Percentiles rank a stretch among this genome's conserved stretches.
phyloP scores from a whole-genome alignment of 2,329 filamentous ascomycete species.

The Calonectria honghensis region DNA sequence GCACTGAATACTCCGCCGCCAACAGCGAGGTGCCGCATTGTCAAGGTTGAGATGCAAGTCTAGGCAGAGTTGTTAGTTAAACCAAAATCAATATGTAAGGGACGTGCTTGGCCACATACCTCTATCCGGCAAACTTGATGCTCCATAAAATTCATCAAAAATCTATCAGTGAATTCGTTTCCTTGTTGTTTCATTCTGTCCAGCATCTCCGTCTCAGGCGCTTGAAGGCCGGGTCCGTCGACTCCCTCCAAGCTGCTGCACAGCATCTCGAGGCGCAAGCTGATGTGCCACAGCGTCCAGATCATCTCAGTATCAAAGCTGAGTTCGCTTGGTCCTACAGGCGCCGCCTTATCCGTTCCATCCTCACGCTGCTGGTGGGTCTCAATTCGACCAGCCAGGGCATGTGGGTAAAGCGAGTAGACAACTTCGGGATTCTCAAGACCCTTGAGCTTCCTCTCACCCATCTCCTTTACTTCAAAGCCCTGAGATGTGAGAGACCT shows the following conservation, averaged over 20 bases:
- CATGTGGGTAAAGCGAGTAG: constrained; percentile 95
- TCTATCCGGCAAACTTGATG: constrained; percentile 97
- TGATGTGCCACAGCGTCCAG: constrained; percentile 93
- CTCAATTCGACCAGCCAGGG: constrained; percentile 86
- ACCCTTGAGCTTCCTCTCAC: constrained; percentile 95
- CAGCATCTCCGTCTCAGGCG: constrained; percentile 88
- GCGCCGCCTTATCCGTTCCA: constrained; percentile 74
- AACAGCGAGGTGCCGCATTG: constrained; percentile 85
- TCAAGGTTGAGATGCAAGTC: constrained; percentile 88
- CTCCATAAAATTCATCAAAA: constrained; percentile 92
- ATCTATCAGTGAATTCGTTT: constrained; percentile 91
- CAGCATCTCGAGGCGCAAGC: constrained; percentile 92
- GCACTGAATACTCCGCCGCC: constrained; percentile 78
- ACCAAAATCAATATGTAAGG: background rate
- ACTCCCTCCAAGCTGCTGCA: constrained; percentile 90
- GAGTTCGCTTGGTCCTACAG: constrained; percentile 79
- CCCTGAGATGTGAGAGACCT: constrained; percentile 91
- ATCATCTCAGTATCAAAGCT: constrained; percentile 88
- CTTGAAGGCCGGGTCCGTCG: constrained; percentile 77
- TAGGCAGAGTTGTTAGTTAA: constrained; percentile 61
- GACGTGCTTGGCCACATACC: constrained; percentile 71
- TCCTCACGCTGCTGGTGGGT: constrained; percentile 76
- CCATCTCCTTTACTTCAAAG: constrained; percentile 97
- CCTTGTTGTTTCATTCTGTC: constrained; percentile 80
- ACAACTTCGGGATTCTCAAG: constrained; percentile 97